These are phyloP conservation scores for Chondrostereum purpureum DNA, from an alignment of 1,284 basidiomycete genomes.

Conservation along the genomic window DNA sequence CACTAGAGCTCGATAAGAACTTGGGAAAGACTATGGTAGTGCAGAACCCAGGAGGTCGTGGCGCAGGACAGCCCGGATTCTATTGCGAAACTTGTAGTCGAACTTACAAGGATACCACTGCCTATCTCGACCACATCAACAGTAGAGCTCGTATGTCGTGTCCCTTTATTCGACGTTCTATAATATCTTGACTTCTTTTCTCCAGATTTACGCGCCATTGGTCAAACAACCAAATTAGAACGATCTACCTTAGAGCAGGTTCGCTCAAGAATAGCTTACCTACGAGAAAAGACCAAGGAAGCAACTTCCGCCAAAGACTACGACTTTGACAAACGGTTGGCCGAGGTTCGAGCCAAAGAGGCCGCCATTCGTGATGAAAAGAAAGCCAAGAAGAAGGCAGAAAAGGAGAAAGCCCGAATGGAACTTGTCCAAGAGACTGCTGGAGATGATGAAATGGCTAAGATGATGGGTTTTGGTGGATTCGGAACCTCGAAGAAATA, in stretches of 20 bases:
- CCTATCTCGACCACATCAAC: constrained; percentile 96
- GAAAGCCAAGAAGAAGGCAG: constrained; percentile 66
- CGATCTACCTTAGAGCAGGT: constrained; percentile 92
- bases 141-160: constrained; percentile 77
- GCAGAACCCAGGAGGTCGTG: constrained; percentile 69
- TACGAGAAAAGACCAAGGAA: constrained; percentile 83
- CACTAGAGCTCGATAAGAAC: constrained; percentile 87
- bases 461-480: constrained; percentile 90
- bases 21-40: constrained; percentile 90
- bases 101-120: constrained; percentile 90
- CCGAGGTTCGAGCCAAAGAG: constrained; percentile 76
- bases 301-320: constrained; percentile 79
- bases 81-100: constrained; percentile 86
- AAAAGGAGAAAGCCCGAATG: constrained; percentile 63
- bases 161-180: constrained; percentile 4
- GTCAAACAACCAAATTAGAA: constrained; percentile 88
- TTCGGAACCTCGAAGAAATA: constrained; percentile 82
- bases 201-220: constrained; percentile 83
- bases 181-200: neutral
- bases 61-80: constrained; percentile 87
- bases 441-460: constrained; percentile 62
- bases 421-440: constrained; percentile 52
- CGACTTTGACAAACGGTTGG: constrained; percentile 88
- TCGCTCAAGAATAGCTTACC: constrained; percentile 76
- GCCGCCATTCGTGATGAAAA: constrained; percentile 55